Base-by-base conservation (phyloP, 805 yeast genomes). In the Candida corydali region DNA sequence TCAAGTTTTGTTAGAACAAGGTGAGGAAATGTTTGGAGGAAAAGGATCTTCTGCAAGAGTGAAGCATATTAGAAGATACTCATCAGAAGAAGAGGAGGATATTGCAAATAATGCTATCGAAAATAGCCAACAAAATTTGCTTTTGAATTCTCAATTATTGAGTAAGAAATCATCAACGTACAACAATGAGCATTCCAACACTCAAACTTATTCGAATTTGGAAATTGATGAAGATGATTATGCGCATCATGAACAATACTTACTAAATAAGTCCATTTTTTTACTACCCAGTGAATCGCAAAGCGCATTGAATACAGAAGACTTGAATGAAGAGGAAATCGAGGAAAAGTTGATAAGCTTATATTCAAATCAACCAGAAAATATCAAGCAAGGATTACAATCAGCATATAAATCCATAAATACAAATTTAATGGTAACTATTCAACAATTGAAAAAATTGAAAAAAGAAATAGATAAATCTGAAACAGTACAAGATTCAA, bases 331-430 rank as follows among this genome's bases (percentile, higher is more conserved):
- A 1, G 48, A 47, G 1, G 57, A 50, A 4, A 61, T 61, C 17
- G 59, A 54, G 3, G 72, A 64, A 37, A 65, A 63, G 39, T 34
- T 58, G 12, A 69, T 83, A 4, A 85, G 94, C 60, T 66, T 84
- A 15, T 87, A 88, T 57, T 86, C 95, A 1, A 78, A 86, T 51
- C 97, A 86, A 54, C 98, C 98, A 0, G 63, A 63, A 9, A 76
- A 73, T 38, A 55, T 85, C 17, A 76, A 73, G 42, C 81, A 81
- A 45, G 98, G 98, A 0, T 54, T 89, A 11, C 71, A 69, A 40
- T 70, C 72, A n/a, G 96, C 96, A 0, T 85, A 82, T 54, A 66
- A 65, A 33, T 76, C 94, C 3, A 55, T 89, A 29, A 89, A 82
- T 8, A 69, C 72, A 40, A 87, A 87, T 48, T 61, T 86, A 26